phyloP scores from a whole-genome alignment of 2,329 filamentous ascomycete genomes.

The Colletotrichum sp. region DNA sequence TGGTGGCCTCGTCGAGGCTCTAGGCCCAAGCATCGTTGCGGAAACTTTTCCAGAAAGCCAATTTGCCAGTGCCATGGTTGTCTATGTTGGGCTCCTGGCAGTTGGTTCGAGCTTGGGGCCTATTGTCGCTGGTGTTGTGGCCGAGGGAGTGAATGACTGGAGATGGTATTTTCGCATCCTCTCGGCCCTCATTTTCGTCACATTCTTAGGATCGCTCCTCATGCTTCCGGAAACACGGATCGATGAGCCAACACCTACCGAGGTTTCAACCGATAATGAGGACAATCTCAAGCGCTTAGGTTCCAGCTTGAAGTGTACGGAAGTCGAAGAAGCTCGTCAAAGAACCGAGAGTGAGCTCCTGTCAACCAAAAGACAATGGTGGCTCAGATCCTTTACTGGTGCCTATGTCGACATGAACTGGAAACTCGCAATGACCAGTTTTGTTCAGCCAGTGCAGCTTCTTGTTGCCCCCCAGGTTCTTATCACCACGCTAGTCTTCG shows the following conservation, averaged over 20 bases:
- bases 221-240: constrained; percentile 24
- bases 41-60: constrained; percentile 22
- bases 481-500: constrained; percentile 9
- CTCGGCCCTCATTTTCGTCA: constrained; percentile 18
- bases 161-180: constrained; percentile 23
- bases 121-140: constrained; percentile 19
- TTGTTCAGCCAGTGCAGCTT: not conserved
- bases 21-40: constrained; percentile 22
- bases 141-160: constrained; percentile 16
- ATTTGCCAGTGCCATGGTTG: constrained; percentile 25
- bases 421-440: not conserved
- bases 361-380: not conserved
- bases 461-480: constrained; percentile 8
- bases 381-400: constrained; percentile 2
- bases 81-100: constrained; percentile 20
- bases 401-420: constrained; percentile 14
- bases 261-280: not conserved
- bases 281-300: not conserved
- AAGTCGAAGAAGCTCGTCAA: not conserved
- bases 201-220: constrained; percentile 15
- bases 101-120: constrained; percentile 24
- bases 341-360: too few species aligned
- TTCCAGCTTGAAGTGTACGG: not conserved
- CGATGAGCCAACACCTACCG: not conserved
- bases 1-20: constrained; percentile 21